Conservation (phyloP, 768 basidiomycete species). For the Termitomyces sp. region DNA sequence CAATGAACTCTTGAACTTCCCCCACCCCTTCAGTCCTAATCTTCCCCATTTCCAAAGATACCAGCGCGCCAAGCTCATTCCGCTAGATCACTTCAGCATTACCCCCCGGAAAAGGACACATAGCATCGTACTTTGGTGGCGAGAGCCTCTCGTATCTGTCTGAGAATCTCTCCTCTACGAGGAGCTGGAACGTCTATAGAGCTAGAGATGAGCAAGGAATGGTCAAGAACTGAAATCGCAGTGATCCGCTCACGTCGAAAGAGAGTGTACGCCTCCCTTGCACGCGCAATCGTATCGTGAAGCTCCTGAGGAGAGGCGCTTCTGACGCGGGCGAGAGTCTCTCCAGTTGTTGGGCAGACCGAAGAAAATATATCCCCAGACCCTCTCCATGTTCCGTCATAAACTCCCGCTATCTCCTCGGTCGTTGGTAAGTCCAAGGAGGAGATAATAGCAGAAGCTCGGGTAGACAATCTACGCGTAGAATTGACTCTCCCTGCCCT, state of each 20-base stretch:
- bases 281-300: conserved; percentile 58
- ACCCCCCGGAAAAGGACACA: no score
- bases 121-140: conserved; percentile 57
- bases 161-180: conserved; percentile 79
- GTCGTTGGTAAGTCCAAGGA: conserved; percentile 57
- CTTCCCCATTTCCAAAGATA: conserved; percentile 90
- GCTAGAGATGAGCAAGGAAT: conserved; percentile 3
- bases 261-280: conserved; percentile 66
- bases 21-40: conserved; percentile 88
- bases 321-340: conserved; percentile 70
- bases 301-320: conserved; percentile 76
- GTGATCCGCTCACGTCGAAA: conserved; percentile 49
- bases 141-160: conserved; percentile 84
- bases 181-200: conserved; percentile 69
- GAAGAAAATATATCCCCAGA: conserved; percentile 68
- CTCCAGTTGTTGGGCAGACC: conserved; percentile 84
- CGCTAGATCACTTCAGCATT: conserved; percentile 40
- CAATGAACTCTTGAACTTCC: conserved; percentile 93
- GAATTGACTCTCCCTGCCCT: conserved; percentile 12
- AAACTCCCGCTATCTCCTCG: conserved; percentile 69
- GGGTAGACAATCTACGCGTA: conserved; percentile 55
- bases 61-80: conserved; percentile 74
- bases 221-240: not conserved
- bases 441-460: conserved; percentile 66
- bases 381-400: conserved; percentile 80